Evolutionary conservation across 1,284 basidiomycete genomes (phyloP), one percentile per base, ranked within the genome.

Genomic region (Flammula alnicola): DNA sequence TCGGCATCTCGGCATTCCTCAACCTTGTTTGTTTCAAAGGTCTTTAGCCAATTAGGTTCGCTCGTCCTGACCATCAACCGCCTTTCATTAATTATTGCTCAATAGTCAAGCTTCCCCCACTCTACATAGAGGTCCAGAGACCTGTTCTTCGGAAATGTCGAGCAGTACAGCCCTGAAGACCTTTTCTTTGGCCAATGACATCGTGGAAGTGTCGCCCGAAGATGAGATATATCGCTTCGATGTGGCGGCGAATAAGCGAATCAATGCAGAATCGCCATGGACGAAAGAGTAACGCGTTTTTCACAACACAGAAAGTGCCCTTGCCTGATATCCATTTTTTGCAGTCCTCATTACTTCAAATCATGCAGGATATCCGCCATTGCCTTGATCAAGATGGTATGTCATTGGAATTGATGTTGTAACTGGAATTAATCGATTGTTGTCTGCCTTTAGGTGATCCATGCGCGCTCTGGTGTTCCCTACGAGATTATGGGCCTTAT

Each of bases 401-500:
- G 47, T 38, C 26, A 38, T 22, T 10, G 8, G 7, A n/a, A 26
- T 37, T 16, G 16, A 16, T 22, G 33, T 16, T 22, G 4, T n/a
- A 8, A n/a, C 9, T 7, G 38, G 17, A 29, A 36, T 27, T 36
- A 30, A 40, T 35, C 40, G 32, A 31, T 42, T 25, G 37, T 46
- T n/a, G 26, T 31, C 22, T 14, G 16, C 20, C 36, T 56, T 22
- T 57, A 96, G 93, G 94, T 96, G 49, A 98, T 97, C 63, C 96
- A 99, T 69, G 96, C 97, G 30, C 86, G 96, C 38, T 98, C 95
- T 5, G 97, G 96, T 42, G 96, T 97, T 2, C 89, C 91, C 47
- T 93, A 98, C 74, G 96, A 99, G 74, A 97, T 99, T 64, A 99
- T 99, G 97, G 97, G 97, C 7, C 79, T 98, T 36, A 98, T 99